Evolutionary conservation across 2,329 filamentous ascomycete genomes (phyloP).

Genomic region (Colletotrichum tropicale): DNA sequence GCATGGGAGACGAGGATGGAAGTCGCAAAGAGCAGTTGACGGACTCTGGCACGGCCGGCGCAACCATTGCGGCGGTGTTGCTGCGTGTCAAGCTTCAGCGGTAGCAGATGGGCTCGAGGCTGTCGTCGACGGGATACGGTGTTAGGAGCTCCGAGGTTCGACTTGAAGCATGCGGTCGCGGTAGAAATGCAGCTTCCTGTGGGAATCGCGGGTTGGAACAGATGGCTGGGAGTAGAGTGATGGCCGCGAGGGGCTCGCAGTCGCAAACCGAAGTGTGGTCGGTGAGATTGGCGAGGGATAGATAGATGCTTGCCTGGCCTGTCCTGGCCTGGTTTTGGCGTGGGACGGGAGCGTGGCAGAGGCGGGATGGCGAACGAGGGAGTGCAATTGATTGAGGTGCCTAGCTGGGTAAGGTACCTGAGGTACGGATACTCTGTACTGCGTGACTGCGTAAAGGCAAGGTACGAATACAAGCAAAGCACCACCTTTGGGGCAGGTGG

Average conservation of each 20-base stretch:
- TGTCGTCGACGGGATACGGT: neutral
- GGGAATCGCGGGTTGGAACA: neutral
- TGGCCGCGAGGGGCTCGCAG: neutral
- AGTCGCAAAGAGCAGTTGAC: constrained; percentile 31
- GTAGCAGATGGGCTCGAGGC: neutral
- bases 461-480: neutral
- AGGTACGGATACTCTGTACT: neutral
- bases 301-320: constrained; percentile 3
- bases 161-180: constrained; percentile 1
- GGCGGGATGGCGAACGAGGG: neutral
- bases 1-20: constrained; percentile 10
- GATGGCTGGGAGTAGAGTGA: constrained; percentile 12
- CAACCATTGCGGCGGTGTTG: constrained; percentile 61
- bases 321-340: neutral
- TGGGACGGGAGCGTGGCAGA: neutral
- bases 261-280: neutral
- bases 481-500: constrained; percentile 6
- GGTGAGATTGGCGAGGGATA: constrained; percentile 15
- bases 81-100: neutral
- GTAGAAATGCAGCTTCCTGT: neutral
- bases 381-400: neutral
- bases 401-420: neutral
- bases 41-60: constrained; percentile 78
- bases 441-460: neutral
- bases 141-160: neutral